Conservation (phyloP, 306 rosid genomes). For the Neltuma alba region DNA sequence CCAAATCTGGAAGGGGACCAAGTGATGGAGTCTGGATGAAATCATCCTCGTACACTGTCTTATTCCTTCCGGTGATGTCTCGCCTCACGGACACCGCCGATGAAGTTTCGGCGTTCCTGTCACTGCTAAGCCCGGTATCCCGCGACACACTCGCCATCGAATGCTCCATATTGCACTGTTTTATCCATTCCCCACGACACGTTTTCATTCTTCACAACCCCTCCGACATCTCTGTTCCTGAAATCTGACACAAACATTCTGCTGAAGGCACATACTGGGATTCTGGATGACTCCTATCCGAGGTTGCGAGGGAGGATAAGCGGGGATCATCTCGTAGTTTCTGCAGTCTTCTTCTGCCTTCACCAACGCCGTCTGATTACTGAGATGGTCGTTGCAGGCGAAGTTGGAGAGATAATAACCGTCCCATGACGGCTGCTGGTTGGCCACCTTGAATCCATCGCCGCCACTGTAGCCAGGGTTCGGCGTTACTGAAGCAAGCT, state of each 20-base stretch:
- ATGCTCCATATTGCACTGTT: constrained; percentile 57
- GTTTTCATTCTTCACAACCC: constrained; percentile 19
- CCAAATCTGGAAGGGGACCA: constrained; percentile 50
- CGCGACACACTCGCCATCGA: not conserved
- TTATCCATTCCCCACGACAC: constrained; percentile 23
- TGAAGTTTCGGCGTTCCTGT: constrained; percentile 60
- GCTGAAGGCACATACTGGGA: not conserved
- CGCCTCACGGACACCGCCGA: constrained; percentile 53
- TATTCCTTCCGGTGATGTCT: constrained; percentile 36
- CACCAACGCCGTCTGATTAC: constrained; percentile 17
- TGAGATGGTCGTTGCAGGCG: constrained; percentile 36
- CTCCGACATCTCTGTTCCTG: not conserved
- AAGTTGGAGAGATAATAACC: constrained; percentile 47
- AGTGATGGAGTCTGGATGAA: constrained; percentile 36
- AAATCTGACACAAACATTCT: not conserved
- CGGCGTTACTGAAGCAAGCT: not conserved
- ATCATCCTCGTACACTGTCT: constrained; percentile 36
- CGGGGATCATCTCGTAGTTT: constrained; percentile 38
- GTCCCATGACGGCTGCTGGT: constrained; percentile 31
- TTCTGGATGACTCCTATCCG: not conserved
- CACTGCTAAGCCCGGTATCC: constrained; percentile 52
- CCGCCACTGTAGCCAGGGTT: not conserved
- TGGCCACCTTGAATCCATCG: constrained; percentile 25
- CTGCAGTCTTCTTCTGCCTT: constrained; percentile 42
- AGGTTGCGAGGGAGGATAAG: constrained; percentile 18